Percentiles rank a stretch among this genome's conserved stretches.
These are phyloP conservation scores for Avicennia marina DNA, from an alignment of 257 asterid genomes.

Conservation along the genomic window DNA sequence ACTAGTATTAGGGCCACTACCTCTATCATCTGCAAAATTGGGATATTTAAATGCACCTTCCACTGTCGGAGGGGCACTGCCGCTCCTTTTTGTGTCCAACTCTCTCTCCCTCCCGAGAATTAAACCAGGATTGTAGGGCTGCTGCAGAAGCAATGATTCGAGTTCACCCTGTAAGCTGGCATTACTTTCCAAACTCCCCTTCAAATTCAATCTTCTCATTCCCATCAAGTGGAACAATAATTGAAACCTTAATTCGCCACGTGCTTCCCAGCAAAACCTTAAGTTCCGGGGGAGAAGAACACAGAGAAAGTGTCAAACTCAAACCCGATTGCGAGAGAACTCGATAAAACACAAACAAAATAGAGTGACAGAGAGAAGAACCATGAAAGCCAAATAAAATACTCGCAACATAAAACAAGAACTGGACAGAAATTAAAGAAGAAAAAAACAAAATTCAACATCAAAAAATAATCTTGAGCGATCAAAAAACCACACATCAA, in stretches of 20 bases:
- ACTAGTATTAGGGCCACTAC: too few relatives aligned
- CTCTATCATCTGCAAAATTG: constrained; percentile 21
- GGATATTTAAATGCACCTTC: constrained; percentile 55
- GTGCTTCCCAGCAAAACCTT: constrained; percentile 10
- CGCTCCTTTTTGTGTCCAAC: constrained; percentile 54
- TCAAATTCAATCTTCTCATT: constrained; percentile 45
- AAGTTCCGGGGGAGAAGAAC: background rate
- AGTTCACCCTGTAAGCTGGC: constrained; percentile 51
- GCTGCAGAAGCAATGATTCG: constrained; percentile 44
- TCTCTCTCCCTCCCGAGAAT: constrained; percentile 47
- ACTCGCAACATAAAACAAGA: too few relatives aligned
- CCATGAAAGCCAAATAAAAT: background rate
- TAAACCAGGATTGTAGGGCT: constrained; percentile 36
- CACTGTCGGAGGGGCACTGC: constrained; percentile 81
- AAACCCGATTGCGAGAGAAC: background rate
- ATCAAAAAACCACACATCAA: background rate
- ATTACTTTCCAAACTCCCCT: constrained; percentile 37
- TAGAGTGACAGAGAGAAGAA: background rate
- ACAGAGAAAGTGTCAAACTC: background rate
- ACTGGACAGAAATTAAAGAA: too few relatives aligned
- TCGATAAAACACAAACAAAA: background rate
- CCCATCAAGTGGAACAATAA: background rate
- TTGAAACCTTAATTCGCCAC: constrained; percentile 9
- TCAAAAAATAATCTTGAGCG: background rate
- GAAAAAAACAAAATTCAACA: background rate